Evolutionary conservation across 2,329 filamentous ascomycete species (phyloP), one percentile per base, ranked within the genome.

Genomic region (Westerdykella ornata): DNA sequence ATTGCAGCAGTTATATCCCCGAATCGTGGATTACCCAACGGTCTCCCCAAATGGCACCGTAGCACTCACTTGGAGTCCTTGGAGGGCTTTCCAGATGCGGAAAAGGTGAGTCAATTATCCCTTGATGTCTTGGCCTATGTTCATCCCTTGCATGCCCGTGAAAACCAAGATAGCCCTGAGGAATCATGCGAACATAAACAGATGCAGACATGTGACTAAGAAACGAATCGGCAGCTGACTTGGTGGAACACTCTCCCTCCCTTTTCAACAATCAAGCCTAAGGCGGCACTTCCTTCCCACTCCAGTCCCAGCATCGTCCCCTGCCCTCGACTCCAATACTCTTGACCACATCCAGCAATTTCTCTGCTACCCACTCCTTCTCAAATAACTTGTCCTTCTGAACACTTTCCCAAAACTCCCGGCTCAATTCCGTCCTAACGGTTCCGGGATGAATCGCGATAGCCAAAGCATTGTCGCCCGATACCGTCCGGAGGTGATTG

Each of bases 381-480:
- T 73, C 77, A 51, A 90, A 81, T 51, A 92, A 66, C 63, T 82
- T 80, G 51, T 76, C 72, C 35, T 72, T 66, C 54, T 72, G 71
- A 32, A 84, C 80, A 31, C 72, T 77, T 0, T 58, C 70, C 85
- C 85, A 90, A 58, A 85, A 92, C 33, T 80, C 80, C 54, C 72
- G 74, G 48, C 81, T 87, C 46, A 94, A 67, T 8, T 76, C 81
- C 38, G 86, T 92, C 68, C 76, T 81, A 37, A 92, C 85, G 1
- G 86, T 92, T 2, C 87, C 86, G 1, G 87, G 87, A 65, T 92
- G 87, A 56, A 92, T 74, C 8, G 75, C 76, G 9, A 94, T 68
- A 1, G 80, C 79, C 49, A 88, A 71, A 0, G 83, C 84, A 38
- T 77, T 79, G 1, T 76, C 74, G 0, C 74, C 79, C 44, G 75